Evolutionary conservation across 139 green algal genomes (phyloP).

Genomic region (Coelastrella sp.): DNA sequence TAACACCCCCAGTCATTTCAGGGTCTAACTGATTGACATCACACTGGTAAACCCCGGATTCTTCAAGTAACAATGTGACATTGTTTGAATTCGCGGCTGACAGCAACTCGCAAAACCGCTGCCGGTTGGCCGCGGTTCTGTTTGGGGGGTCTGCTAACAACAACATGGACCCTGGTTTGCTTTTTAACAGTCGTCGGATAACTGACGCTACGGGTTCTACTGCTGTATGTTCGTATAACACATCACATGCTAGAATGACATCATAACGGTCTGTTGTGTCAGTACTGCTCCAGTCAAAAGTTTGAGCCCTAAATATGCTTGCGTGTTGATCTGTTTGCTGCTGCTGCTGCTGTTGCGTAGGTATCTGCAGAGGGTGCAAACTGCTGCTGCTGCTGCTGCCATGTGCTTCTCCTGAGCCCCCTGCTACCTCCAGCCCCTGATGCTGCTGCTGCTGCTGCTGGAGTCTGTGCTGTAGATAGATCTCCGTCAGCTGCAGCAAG

Average conservation of each 20-base stretch:
- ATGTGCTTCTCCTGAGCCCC: not conserved
- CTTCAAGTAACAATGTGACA: slow-evolving; percentile 38
- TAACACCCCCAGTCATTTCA: slow-evolving; percentile 56
- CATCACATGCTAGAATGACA: slow-evolving; percentile 78
- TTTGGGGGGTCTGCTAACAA: slow-evolving; percentile 71
- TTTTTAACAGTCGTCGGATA: not conserved
- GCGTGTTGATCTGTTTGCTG: not conserved
- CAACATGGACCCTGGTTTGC: slow-evolving; percentile 23
- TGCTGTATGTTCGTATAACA: slow-evolving; percentile 74
- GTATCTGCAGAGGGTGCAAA: not conserved
- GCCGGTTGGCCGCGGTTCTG: slow-evolving; percentile 61
- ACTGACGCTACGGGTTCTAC: slow-evolving; percentile 67
- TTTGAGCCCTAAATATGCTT: slow-evolving; percentile 47
- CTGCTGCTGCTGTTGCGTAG: slow-evolving; percentile 26
- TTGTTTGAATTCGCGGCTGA: not conserved
- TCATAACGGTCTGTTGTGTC: slow-evolving; percentile 60
- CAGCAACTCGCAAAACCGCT: slow-evolving; percentile 63
- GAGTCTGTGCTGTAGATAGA: slow-evolving; percentile 36
- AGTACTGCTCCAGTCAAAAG: slow-evolving; percentile 71
- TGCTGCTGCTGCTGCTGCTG: not conserved
- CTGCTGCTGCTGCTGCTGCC: not conserved
- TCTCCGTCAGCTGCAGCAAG: slow-evolving; percentile 20
- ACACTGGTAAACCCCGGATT: slow-evolving; percentile 50
- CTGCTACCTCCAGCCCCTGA: not conserved
- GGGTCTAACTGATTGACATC: slow-evolving; percentile 55